Evolutionary conservation across 2,329 filamentous ascomycete species (phyloP), one percentile per base, ranked within the genome.

Genomic region (Aspergillus alliaceus): DNA sequence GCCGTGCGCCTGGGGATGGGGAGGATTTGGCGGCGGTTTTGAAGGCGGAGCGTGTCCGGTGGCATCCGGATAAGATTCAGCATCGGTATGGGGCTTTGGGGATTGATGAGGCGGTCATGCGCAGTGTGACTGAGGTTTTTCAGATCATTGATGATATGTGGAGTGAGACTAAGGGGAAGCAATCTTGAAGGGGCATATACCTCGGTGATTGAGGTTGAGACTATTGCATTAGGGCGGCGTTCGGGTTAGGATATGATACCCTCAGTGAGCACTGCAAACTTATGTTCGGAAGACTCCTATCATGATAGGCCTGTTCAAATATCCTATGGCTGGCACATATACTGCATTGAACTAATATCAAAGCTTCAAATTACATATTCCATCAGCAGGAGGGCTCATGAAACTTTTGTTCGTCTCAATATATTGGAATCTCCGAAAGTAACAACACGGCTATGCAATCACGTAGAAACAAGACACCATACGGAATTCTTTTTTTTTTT

Each of bases 1-100:
- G 84, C 1, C 77, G 81, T 68, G 81, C 80, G n/a, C 80, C 80
- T 18, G 54, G 49, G 24, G 54, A 58, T 22, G 64, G 59, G 69
- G 44, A 63, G 60, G 24, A 56, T 56, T 54, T 84, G 20, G 53
- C 75, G 14, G 78, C 81, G 44, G 72, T 83, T 5, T 79, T 98
- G 52, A 96, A 96, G 75, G 79, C 86, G 5, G 95, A 99, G 78
- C 86, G 95, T 51, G 87, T 98, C 18, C 83, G 92, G 15, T 99
- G 95, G 95, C 95, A 99, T 78, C 95, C 95, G 4, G 95, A 99
- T 77, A 99, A 98, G 80, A 90, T 98, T 55, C 91, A 97, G 79
- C 95, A 97, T 77, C 85, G 87, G 53, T 87, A 96, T 59, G 90
- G 91, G 3, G 86, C 84, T 0, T 78, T 85, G 58, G 80, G 81